These are phyloP conservation scores for Aureobasidium subglaciale DNA, from an alignment of 2,329 filamentous ascomycete genomes.

Conservation along the genomic window DNA sequence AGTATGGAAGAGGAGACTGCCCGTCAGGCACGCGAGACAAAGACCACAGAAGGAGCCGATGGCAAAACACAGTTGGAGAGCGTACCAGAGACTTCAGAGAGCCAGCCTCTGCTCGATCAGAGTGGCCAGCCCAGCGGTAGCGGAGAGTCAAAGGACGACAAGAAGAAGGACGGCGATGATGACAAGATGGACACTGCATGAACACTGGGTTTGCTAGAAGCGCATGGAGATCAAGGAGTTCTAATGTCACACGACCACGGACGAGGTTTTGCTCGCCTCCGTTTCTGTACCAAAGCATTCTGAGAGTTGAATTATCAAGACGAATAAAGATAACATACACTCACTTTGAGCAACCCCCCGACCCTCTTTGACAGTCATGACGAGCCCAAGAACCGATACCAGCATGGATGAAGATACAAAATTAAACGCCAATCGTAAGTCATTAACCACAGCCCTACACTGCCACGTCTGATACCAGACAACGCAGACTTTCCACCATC, in stretches of 20 bases:
- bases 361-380: no score
- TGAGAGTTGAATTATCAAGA: neutral
- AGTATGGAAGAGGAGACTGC: conserved; percentile 98
- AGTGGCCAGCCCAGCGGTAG: conserved; percentile 59
- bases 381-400: no score
- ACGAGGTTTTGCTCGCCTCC: neutral
- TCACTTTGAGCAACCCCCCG: neutral
- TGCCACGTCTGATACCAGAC: no score
- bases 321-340: neutral
- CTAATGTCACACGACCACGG: conserved; percentile 4
- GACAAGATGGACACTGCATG: conserved; percentile 91
- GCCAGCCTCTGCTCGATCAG: conserved; percentile 56
- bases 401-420: no score
- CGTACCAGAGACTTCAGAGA: conserved; percentile 64
- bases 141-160: conserved; percentile 45
- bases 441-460: neutral
- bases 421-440: neutral
- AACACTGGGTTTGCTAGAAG: neutral
- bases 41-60: conserved; percentile 59
- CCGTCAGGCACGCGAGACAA: conserved; percentile 77
- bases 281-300: neutral
- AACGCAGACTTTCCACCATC: no score
- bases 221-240: conserved; percentile 11
- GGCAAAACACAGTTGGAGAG: conserved; percentile 71
- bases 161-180: conserved; percentile 44